Conservation (phyloP, 1,284 basidiomycete species). For the Trichosporon coremiiforme region DNA sequence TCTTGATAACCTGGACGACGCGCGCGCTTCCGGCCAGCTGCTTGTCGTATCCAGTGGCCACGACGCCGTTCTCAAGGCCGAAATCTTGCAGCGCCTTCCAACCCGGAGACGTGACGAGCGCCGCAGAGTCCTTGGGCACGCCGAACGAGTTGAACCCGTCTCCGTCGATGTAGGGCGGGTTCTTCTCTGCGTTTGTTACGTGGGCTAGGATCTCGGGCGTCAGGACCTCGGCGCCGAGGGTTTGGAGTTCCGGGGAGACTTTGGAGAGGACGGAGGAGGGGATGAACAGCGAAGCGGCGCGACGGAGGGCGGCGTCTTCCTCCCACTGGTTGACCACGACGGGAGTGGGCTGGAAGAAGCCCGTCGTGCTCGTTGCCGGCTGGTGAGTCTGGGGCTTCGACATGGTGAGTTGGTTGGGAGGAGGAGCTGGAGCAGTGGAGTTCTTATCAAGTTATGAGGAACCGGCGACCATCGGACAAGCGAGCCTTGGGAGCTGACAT, state of each 20-base stretch:
- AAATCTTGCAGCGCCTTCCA: constrained; percentile 30
- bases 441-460: neutral
- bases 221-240: constrained; percentile 22
- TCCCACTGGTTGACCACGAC: constrained; percentile 19
- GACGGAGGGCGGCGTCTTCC: constrained; percentile 25
- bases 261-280: neutral
- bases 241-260: neutral
- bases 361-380: constrained; percentile 18
- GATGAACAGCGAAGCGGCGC: constrained; percentile 23
- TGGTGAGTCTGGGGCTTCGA: neutral
- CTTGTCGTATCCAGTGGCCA: constrained; percentile 26
- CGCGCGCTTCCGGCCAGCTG: constrained; percentile 24
- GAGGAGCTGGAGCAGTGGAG: neutral
- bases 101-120: constrained; percentile 26
- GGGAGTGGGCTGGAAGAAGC: constrained; percentile 29
- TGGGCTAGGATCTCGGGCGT: constrained; percentile 7
- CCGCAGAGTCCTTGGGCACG: constrained; percentile 22
- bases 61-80: constrained; percentile 27
- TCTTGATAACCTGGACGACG: constrained; percentile 28
- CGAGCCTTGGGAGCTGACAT: neutral
- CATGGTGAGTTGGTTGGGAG: neutral
- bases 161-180: constrained; percentile 27
- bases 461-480: neutral
- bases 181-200: constrained; percentile 30
- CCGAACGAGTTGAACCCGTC: constrained; percentile 29